These are phyloP conservation scores for Exophiala spinifera DNA, from an alignment of 2,329 filamentous ascomycete species.

Conservation along the genomic window DNA sequence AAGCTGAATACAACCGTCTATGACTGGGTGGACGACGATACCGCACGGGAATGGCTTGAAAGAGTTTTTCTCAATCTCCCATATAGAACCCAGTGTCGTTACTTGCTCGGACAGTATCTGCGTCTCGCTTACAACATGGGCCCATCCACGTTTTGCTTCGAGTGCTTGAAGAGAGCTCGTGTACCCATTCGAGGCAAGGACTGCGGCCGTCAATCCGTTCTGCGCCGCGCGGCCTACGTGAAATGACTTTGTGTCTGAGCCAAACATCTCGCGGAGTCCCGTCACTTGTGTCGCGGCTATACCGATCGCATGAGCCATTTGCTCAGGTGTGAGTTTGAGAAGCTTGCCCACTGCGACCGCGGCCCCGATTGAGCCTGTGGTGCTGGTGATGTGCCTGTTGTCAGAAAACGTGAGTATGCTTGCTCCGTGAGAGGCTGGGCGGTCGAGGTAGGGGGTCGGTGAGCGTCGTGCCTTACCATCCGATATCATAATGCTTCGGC, in stretches of 20 bases:
- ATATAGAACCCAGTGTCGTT: slow-evolving; percentile 37
- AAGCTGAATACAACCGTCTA: slow-evolving; percentile 52
- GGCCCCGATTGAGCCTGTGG: slow-evolving; percentile 52
- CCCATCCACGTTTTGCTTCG: slow-evolving; percentile 55
- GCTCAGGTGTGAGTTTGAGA: slow-evolving; percentile 38
- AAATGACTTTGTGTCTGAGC: slow-evolving; percentile 55
- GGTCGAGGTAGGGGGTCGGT: not conserved
- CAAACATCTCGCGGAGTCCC: slow-evolving; percentile 55
- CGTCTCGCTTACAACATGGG: slow-evolving; percentile 47
- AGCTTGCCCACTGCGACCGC: slow-evolving; percentile 53
- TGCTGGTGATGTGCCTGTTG: slow-evolving; percentile 49
- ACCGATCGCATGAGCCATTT: slow-evolving; percentile 52
- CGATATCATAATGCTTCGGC: slow-evolving; percentile 54
- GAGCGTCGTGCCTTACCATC: slow-evolving; percentile 37
- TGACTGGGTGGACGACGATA: slow-evolving; percentile 56
- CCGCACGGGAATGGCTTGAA: slow-evolving; percentile 59
- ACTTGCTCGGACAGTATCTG: slow-evolving; percentile 42
- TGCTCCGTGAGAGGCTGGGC: not conserved
- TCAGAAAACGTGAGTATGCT: not conserved
- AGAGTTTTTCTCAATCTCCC: slow-evolving; percentile 54
- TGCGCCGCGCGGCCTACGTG: slow-evolving; percentile 54
- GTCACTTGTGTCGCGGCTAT: slow-evolving; percentile 54
- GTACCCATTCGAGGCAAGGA: slow-evolving; percentile 49
- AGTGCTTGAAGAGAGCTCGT: slow-evolving; percentile 48
- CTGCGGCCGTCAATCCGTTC: slow-evolving; percentile 48